These are phyloP conservation scores for Aspergillus sp. DNA, from an alignment of 2,329 filamentous ascomycete species.

Conservation along the genomic window DNA sequence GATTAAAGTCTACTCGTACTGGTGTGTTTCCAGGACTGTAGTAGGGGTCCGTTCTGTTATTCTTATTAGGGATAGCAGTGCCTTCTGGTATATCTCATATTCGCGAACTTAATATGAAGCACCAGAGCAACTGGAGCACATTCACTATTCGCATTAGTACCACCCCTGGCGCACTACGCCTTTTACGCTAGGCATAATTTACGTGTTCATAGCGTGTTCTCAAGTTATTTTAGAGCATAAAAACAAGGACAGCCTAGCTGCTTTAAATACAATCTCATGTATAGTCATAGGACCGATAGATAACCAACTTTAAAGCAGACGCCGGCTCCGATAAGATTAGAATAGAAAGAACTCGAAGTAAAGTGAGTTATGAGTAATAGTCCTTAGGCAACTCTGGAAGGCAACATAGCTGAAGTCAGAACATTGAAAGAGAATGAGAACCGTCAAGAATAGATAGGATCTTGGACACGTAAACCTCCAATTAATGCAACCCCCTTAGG, in stretches of 20 bases:
- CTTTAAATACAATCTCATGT: background rate
- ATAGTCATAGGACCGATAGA: background rate
- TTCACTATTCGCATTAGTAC: no score
- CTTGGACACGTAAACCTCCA: constrained; percentile 59
- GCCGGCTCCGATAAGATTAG: background rate
- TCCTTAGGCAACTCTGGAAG: background rate
- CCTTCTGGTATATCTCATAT: no score
- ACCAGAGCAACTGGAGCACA: no score
- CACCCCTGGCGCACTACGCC: no score
- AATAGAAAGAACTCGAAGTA: background rate
- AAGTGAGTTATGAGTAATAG: background rate
- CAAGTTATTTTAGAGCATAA: background rate
- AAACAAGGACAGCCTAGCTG: background rate
- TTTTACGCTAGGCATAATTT: background rate
- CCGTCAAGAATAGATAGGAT: constrained; percentile 45
- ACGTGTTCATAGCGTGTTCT: background rate
- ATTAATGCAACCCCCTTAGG: constrained; percentile 60
- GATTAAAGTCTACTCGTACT: no score
- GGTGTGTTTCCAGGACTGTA: no score
- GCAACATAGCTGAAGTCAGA: background rate
- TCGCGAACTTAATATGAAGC: no score
- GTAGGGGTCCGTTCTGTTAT: no score
- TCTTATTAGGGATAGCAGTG: no score
- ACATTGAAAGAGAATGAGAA: constrained; percentile 4
- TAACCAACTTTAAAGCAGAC: background rate